Evolutionary conservation across 805 yeast genomes (phyloP).

Genomic region (Yarrowia sp.): DNA sequence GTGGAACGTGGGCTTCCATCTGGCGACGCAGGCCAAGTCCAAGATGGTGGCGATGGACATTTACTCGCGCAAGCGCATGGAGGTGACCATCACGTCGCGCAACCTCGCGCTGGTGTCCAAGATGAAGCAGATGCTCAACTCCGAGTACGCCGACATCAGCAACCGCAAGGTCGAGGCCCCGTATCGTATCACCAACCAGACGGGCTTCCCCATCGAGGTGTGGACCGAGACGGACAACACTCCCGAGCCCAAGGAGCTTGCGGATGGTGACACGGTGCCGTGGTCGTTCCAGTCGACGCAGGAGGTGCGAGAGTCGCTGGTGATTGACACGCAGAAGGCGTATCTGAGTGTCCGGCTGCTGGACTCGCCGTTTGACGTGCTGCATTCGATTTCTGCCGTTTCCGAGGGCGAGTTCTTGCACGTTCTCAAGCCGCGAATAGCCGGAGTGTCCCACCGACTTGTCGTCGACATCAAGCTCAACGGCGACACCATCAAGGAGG

Average conservation of each 20-base stretch:
- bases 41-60: conserved; percentile 59
- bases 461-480: conserved; percentile 62
- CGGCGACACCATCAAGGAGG: conserved; percentile 72
- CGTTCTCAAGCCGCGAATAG: conserved; percentile 58
- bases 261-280: conserved; percentile 52
- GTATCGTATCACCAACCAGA: conserved; percentile 73
- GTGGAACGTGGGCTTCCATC: conserved; percentile 75
- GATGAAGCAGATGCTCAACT: conserved; percentile 49
- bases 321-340: conserved; percentile 60
- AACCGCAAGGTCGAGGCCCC: conserved; percentile 70
- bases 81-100: conserved; percentile 76
- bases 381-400: conserved; percentile 61
- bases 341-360: conserved; percentile 57
- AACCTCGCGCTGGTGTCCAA: conserved; percentile 75
- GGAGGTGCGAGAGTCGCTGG: conserved; percentile 72
- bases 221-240: conserved; percentile 61
- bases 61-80: conserved; percentile 72
- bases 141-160: conserved; percentile 33
- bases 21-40: conserved; percentile 49
- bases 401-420: conserved; percentile 82
- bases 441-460: conserved; percentile 68
- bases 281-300: conserved; percentile 98
- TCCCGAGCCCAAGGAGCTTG: conserved; percentile 34
- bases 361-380: conserved; percentile 54
- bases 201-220: conserved; percentile 76